Percentiles rank a stretch among this genome's conserved stretches.
These are phyloP conservation scores for Aspergillus hiratsukae DNA, from an alignment of 2,329 filamentous ascomycete species.

Conservation along the genomic window DNA sequence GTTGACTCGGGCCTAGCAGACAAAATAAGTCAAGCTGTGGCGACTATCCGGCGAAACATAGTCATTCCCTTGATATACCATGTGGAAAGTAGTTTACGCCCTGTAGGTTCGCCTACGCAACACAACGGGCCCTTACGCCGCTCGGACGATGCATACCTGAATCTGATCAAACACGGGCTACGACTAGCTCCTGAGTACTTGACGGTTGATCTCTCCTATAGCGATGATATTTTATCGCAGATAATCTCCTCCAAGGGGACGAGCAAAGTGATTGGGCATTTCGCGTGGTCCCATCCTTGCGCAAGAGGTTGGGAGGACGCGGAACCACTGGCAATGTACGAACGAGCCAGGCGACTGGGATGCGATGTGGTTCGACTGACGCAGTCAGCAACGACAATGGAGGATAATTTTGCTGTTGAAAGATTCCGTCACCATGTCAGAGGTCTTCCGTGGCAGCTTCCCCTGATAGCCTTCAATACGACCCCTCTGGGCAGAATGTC, in stretches of 20 bases:
- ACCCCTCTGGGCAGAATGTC: slow-evolving; percentile 61
- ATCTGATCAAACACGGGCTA: slow-evolving; percentile 56
- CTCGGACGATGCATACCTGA: slow-evolving; percentile 45
- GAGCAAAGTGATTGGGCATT: slow-evolving; percentile 60
- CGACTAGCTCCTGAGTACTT: slow-evolving; percentile 61
- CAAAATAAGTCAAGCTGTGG: slow-evolving; percentile 55
- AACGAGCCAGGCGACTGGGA: slow-evolving; percentile 52
- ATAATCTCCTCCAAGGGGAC: slow-evolving; percentile 50
- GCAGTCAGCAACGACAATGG: slow-evolving; percentile 52
- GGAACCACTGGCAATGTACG: slow-evolving; percentile 55
- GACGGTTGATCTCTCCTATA: slow-evolving; percentile 58
- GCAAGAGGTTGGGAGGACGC: slow-evolving; percentile 54
- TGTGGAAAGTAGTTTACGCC: slow-evolving; percentile 33
- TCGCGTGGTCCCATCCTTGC: slow-evolving; percentile 40
- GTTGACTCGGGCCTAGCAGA: slow-evolving; percentile 38
- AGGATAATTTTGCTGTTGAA: slow-evolving; percentile 60
- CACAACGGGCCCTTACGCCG: slow-evolving; percentile 22
- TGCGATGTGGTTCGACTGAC: slow-evolving; percentile 62
- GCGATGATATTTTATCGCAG: slow-evolving; percentile 47
- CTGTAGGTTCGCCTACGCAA: slow-evolving; percentile 17
- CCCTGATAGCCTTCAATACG: slow-evolving; percentile 62
- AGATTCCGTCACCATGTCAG: slow-evolving; percentile 51
- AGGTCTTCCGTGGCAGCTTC: slow-evolving; percentile 43
- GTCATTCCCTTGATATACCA: slow-evolving; percentile 58
- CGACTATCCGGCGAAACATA: slow-evolving; percentile 58